phyloP scores from a whole-genome alignment of 257 asterid genomes.

The Jaltomata sinuosa region DNA sequence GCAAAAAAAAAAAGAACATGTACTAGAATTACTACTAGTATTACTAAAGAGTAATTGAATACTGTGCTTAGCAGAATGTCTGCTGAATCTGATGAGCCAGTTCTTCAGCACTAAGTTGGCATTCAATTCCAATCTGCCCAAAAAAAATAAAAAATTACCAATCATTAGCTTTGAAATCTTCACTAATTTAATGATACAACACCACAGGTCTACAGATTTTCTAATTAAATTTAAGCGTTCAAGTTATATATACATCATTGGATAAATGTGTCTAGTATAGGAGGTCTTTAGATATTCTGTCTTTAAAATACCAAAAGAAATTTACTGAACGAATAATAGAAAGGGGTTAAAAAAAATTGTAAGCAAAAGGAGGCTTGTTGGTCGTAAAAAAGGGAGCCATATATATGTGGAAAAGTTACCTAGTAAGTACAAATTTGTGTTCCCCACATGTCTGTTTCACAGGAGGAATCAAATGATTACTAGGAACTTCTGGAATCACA shows the following conservation, averaged over 20 bases:
- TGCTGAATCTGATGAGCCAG: conserved; percentile 83
- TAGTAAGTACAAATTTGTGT: neutral
- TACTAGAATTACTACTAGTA: neutral
- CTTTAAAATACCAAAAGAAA: neutral
- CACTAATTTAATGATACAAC: neutral
- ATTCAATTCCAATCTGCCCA: conserved; percentile 86
- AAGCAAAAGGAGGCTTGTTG: neutral
- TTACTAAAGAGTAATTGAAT: conserved; percentile 2
- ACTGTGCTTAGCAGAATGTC: conserved; percentile 55
- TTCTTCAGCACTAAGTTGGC: conserved; percentile 96
- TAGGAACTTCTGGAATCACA: neutral
- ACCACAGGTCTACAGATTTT: neutral
- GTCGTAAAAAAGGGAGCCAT: neutral
- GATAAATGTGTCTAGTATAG: neutral
- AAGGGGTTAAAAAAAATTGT: neutral
- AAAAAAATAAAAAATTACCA: neutral
- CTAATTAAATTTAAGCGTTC: neutral
- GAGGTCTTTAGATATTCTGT: no score
- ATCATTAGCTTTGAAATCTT: conserved; percentile 3
- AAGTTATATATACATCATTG: neutral
- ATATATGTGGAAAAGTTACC: neutral
- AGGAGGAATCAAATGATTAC: neutral
- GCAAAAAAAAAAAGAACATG: neutral
- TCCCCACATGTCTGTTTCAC: neutral
- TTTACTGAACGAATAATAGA: neutral